Percentiles rank a stretch among this genome's conserved stretches.
These are phyloP conservation scores for Colletotrichum siamense DNA, from an alignment of 2,329 filamentous ascomycete genomes.

Conservation along the genomic window DNA sequence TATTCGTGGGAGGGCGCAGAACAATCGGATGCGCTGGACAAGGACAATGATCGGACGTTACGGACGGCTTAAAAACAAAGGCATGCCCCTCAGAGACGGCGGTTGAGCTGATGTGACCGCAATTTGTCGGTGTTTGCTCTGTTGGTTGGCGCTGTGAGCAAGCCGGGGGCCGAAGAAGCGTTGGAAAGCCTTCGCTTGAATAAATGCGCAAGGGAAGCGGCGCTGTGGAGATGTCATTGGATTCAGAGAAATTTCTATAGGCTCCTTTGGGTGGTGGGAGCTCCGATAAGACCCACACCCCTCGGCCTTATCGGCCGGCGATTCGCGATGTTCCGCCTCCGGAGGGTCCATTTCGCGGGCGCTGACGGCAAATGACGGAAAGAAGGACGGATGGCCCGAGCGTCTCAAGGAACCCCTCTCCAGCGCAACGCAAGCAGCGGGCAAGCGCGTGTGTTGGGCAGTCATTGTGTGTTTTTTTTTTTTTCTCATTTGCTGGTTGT, in stretches of 20 bases:
- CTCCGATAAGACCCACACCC: conserved; percentile 23
- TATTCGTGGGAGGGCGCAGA: not conserved
- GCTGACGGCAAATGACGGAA: not conserved
- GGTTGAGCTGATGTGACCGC: not conserved
- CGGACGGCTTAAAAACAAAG: not conserved
- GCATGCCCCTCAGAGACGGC: not conserved
- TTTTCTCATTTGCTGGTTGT: not conserved
- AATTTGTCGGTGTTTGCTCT: not conserved
- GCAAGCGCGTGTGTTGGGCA: not conserved
- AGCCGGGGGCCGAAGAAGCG: not conserved
- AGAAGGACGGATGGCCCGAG: not conserved
- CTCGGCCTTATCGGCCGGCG: conserved; percentile 22
- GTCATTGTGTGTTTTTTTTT: not conserved
- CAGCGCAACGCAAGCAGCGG: not conserved
- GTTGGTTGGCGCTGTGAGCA: conserved; percentile 4
- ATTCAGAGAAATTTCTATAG: conserved; percentile 24
- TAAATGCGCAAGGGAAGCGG: conserved; percentile 12
- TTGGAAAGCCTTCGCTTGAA: conserved; percentile 9
- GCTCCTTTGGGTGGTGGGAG: conserved; percentile 5
- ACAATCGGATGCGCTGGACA: not conserved
- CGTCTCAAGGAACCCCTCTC: not conserved
- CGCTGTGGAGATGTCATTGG: conserved; percentile 14
- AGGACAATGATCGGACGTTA: not conserved
- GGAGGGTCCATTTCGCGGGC: not conserved
- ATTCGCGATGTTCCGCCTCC: conserved; percentile 11